These are phyloP conservation scores for Iodosphaeria phyllophila DNA, from an alignment of 2,329 filamentous ascomycete genomes.

Conservation along the genomic window DNA sequence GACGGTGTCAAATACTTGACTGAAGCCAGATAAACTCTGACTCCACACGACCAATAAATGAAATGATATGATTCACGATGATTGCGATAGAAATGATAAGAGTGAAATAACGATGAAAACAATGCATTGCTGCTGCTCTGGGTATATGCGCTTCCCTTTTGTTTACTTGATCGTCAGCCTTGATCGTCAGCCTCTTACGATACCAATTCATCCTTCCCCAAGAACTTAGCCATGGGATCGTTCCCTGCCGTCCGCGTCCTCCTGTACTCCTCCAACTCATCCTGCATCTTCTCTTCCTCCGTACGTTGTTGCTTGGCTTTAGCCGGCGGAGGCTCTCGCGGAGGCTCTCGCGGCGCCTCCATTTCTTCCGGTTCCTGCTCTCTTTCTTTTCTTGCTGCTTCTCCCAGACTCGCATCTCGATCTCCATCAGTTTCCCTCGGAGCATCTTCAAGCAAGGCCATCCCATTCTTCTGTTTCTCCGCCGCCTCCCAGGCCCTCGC, in stretches of 20 bases:
- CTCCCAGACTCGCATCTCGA: too few relatives aligned
- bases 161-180: too few relatives aligned
- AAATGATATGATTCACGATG: slow-evolving; percentile 4
- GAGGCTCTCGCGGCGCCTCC: slow-evolving; percentile 1
- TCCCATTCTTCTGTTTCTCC: slow-evolving; percentile 37
- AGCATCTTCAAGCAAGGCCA: slow-evolving; percentile 18
- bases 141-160: too few relatives aligned
- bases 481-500: slow-evolving; percentile 64
- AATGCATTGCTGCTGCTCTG: too few relatives aligned
- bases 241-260: slow-evolving; percentile 53
- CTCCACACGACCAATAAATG: too few relatives aligned
- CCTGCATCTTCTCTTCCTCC: slow-evolving; percentile 65
- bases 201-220: slow-evolving; percentile 54
- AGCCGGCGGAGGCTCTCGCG: slow-evolving; percentile 6
- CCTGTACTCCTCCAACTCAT: slow-evolving; percentile 73
- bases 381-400: too few relatives aligned
- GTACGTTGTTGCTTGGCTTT: slow-evolving; percentile 56
- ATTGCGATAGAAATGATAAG: too few relatives aligned
- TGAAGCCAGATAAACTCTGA: too few relatives aligned
- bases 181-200: too few relatives aligned
- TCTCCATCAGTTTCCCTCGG: too few relatives aligned
- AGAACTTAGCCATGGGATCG: slow-evolving; percentile 72
- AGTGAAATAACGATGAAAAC: too few relatives aligned
- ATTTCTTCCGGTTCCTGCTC: slow-evolving; percentile 9
- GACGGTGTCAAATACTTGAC: too few relatives aligned